Percentiles rank a stretch among this genome's conserved stretches.
phyloP scores from a whole-genome alignment of 2,329 filamentous ascomycete species.

The Cryphonectria radicalis region DNA sequence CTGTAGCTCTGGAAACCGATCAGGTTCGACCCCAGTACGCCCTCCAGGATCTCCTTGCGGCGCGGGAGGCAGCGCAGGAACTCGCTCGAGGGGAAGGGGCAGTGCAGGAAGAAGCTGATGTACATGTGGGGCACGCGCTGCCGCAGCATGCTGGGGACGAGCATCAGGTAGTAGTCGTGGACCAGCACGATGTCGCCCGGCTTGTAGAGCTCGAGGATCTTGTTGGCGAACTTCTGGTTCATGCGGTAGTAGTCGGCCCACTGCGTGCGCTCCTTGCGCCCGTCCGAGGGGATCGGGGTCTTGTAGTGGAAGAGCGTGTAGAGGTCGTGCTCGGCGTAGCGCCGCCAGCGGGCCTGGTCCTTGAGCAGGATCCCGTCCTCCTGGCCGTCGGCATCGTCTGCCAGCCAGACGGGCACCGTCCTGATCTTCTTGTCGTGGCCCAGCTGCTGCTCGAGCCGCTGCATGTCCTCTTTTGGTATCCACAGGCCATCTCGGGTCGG shows the following conservation, averaged over 20 bases:
- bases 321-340: slow-evolving; percentile 88
- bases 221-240: slow-evolving; percentile 90
- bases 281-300: slow-evolving; percentile 87
- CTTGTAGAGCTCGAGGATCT: slow-evolving; percentile 86
- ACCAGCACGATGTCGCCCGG: slow-evolving; percentile 91
- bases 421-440: slow-evolving; percentile 74
- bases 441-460: slow-evolving; percentile 74
- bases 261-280: slow-evolving; percentile 76
- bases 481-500: slow-evolving; percentile 70
- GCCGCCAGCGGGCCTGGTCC: slow-evolving; percentile 84
- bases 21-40: slow-evolving; percentile 88
- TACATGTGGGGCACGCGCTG: slow-evolving; percentile 88
- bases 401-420: slow-evolving; percentile 87
- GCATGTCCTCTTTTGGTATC: slow-evolving; percentile 71
- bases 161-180: slow-evolving; percentile 91
- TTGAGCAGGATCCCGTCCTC: slow-evolving; percentile 74
- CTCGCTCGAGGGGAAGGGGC: slow-evolving; percentile 94
- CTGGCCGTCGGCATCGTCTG: slow-evolving; percentile 71
- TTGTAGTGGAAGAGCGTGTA: slow-evolving; percentile 97
- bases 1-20: slow-evolving; percentile 95
- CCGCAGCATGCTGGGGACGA: slow-evolving; percentile 85
- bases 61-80: slow-evolving; percentile 88
- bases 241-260: slow-evolving; percentile 94
- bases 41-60: slow-evolving; percentile 88
- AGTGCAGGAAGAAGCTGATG: slow-evolving; percentile 92